Conservation (phyloP, 2,329 filamentous ascomycete species). For the Neonectria ditissima region DNA sequence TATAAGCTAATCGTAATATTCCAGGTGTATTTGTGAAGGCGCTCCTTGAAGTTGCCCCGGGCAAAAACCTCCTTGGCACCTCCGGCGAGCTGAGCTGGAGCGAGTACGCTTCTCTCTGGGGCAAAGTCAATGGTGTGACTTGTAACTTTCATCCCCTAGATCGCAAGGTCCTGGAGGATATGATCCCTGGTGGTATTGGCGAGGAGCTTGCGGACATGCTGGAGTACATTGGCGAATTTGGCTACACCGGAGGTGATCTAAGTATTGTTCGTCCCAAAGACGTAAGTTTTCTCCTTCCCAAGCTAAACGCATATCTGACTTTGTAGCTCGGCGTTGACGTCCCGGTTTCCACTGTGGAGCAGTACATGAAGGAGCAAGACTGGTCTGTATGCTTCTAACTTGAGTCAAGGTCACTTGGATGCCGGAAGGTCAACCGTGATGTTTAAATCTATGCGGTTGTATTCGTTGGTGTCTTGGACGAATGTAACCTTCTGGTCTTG, state of each 20-base stretch:
- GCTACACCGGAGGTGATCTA: background rate
- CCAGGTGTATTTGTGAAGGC: conserved; percentile 3
- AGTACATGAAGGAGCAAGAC: background rate
- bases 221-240: conserved; percentile 8
- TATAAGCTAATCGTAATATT: background rate
- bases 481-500: too few relatives aligned
- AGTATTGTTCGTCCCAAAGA: background rate
- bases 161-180: background rate
- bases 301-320: background rate
- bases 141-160: background rate
- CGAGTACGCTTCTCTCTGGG: conserved; percentile 2
- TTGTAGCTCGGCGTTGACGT: background rate
- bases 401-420: background rate
- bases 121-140: background rate
- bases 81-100: conserved; percentile 7
- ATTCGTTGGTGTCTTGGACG: too few relatives aligned
- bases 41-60: background rate
- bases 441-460: too few relatives aligned
- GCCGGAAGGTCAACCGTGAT: too few relatives aligned
- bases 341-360: background rate
- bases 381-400: background rate
- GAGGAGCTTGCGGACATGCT: conserved; percentile 12
- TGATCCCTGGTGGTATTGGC: conserved; percentile 5
- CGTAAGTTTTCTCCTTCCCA: background rate
- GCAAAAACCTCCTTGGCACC: background rate